Base-by-base conservation (phyloP, 768 basidiomycete species). In the Macrolepiota fuliginosa region DNA sequence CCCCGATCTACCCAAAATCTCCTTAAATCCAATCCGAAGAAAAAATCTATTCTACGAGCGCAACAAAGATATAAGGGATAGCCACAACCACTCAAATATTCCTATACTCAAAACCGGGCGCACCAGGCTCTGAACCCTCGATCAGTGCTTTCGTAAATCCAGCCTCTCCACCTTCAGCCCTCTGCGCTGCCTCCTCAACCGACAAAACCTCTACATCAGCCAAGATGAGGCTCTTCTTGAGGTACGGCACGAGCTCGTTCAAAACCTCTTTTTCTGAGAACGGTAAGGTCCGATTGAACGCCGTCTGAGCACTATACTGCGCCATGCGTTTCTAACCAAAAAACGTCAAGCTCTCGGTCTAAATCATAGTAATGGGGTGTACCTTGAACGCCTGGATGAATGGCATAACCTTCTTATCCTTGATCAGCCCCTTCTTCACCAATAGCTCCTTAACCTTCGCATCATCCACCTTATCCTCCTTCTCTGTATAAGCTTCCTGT, bases 351-450 rank as follows among this genome's bases (percentile, higher is more conserved):
- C 58, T 69, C n/a, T 42, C 13, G 45, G 3, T 2, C 22, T 25
- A 19, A 54, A 37, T 1, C 22, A 45, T 51, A 42, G 5, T 11
- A 47, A 29, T 1, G 7, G 19, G 12, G 25, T 7, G 66, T 80
- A 95, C 96, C 88, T 97, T 96, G 87, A 98, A 91, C 32, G 81
- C 77, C 62, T 96, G 92, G 50, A 95, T 85, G 76, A 96, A 98
- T 5, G 96, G 96, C 96, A 98, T 98, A 45, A 83, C 83, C 46
- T 88, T 85, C 80, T 98, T 98, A 77, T 98, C 94, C 82, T 97
- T 98, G 76, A 95, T 88, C 72, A 98, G 71, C 4, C 92, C 94
- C 22, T 79, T 81, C 70, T 84, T 80, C 9, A 81, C 81, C 71
- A 98, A 71, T 65, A 83, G 66, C 67, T 85, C 79, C 72, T 88